Evolutionary conservation across 75 land plant genomes (phyloP).

Genomic region (Pinus albicaulis): DNA sequence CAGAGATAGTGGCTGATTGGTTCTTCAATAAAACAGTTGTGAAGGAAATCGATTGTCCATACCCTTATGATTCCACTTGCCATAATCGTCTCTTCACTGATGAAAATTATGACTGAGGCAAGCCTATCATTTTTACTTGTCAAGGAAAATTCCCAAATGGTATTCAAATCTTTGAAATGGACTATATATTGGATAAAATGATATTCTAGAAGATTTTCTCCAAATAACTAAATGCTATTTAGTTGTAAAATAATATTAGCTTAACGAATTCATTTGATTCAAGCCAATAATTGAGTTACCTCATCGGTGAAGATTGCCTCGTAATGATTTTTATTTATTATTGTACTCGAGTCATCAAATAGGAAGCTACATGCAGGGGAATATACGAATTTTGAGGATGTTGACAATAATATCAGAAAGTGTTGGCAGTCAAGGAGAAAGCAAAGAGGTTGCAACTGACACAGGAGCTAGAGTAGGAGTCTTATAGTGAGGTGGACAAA

Average conservation of each 20-base stretch:
- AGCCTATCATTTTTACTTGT: not conserved
- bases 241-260: not conserved
- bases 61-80: conserved; percentile 76
- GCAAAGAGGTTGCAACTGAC: not conserved
- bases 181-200: not conserved
- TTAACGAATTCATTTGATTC: not conserved
- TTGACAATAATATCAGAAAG: not conserved
- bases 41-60: conserved; percentile 68
- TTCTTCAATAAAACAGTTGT: conserved; percentile 41
- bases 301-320: not conserved
- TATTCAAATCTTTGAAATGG: not conserved
- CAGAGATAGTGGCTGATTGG: conserved; percentile 80
- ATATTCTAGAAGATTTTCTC: not conserved
- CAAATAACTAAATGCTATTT: not conserved
- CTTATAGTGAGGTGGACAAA: not conserved
- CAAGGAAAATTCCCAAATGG: not conserved
- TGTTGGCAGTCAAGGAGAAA: not conserved
- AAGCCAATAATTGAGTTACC: not conserved
- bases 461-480: not conserved
- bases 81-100: conserved; percentile 35
- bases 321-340: not conserved
- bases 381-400: not conserved
- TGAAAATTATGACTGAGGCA: not conserved
- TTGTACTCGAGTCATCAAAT: not conserved
- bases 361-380: not conserved